Base-by-base conservation (phyloP, 176 grass and related monocot species). In the Lolium multiflorum region DNA sequence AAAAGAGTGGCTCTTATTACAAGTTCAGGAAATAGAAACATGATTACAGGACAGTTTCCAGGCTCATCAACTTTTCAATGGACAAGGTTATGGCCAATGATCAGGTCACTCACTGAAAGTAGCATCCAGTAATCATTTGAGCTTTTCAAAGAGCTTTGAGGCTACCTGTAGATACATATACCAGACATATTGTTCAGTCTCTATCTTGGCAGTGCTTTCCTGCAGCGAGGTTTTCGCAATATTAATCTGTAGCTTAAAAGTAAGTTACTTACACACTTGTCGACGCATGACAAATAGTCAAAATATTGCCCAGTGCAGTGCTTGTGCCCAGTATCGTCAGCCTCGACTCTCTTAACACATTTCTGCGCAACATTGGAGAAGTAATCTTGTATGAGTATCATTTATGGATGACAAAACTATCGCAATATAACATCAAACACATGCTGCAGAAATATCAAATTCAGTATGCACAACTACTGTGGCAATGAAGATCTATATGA, bases 281-380 rank as follows among this genome's bases (percentile, higher is more conserved):
- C 90, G 1, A 94, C 62, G 65, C 93, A 94, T 44, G 76, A 85
- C 90, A 88, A 92, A 20, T 92, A 94, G 81, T 92, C 93, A 73
- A 94, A 94, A 66, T 87, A 94, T 78, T 94, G 89, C 54, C 89
- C 92, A 46, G 92, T 94, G 84, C 93, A 95, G 55, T 95, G 93
- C 64, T 95, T 95, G 64, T 90, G 90, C 7, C 84, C 93, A 61
- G 90, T 86, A 39, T 95, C 90, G 73, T 90, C 88, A 13, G 71
- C 84, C 54, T 95, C 85, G 0, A 92, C 66, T 77, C 90, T 85
- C 90, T 92, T 95, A 44, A 92, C 51, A 17, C 93, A 95, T 83
- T 44, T 84, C 90, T 95, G 90, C 58, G 22, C 24, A 89, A 21
- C 48, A 89, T 75, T 81, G 22, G 58, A 48, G 67, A 56, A 28